phyloP scores from a whole-genome alignment of 106 monocot species.

The Hemerocallis citrina region DNA sequence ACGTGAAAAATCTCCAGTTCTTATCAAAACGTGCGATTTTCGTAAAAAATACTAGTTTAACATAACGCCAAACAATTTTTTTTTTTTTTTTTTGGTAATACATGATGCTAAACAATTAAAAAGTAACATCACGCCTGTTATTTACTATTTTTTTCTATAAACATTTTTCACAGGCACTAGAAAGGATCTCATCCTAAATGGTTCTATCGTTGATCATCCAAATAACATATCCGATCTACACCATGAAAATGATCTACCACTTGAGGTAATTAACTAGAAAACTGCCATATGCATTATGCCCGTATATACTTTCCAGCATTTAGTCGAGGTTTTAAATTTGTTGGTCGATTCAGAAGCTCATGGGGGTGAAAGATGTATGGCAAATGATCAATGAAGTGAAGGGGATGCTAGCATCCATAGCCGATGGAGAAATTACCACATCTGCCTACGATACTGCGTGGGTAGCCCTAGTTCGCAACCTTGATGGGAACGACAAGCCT shows the following conservation, averaged over 20 bases:
- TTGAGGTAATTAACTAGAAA: too few species aligned
- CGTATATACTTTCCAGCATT: too few species aligned
- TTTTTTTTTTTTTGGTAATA: too few species aligned
- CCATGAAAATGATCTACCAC: conserved; percentile 2
- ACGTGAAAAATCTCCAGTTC: too few species aligned
- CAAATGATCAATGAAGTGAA: conserved; percentile 48
- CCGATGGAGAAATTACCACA: conserved; percentile 71
- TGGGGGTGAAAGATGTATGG: conserved; percentile 8
- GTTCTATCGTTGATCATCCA: neutral
- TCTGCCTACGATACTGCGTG: conserved; percentile 97
- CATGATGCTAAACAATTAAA: too few species aligned
- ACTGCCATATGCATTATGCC: too few species aligned
- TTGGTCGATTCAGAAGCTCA: conserved; percentile 3
- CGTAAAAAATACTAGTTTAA: neutral
- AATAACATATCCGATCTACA: neutral
- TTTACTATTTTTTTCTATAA: neutral
- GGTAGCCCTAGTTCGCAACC: conserved; percentile 58
- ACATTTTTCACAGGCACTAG: neutral
- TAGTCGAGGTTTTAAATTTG: too few species aligned
- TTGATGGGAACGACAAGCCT: conserved; percentile 31
- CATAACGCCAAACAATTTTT: neutral
- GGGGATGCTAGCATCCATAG: conserved; percentile 48
- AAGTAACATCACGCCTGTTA: too few species aligned
- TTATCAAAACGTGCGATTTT: neutral
- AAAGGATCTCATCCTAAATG: conserved; percentile 2